Conservation (phyloP, 1,284 basidiomycete species). For the Bjerkandera adusta region DNA sequence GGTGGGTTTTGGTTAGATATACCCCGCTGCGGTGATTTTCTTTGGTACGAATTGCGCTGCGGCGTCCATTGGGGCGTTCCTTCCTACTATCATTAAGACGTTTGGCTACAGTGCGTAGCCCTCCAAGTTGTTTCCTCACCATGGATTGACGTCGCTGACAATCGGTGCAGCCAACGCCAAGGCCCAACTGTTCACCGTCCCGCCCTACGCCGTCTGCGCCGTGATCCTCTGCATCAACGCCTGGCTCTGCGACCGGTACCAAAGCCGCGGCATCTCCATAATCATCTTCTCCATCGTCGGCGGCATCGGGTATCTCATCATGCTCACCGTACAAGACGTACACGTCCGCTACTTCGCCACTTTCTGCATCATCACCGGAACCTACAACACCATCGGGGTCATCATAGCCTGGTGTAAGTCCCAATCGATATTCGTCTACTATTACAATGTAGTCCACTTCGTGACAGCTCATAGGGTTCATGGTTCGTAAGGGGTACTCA, state of each 20-base stretch:
- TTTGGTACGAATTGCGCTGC: constrained; percentile 80
- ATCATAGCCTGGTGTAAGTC: constrained; percentile 72
- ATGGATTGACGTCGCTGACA: neutral
- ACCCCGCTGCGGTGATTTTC: constrained; percentile 64
- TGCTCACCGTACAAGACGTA: constrained; percentile 46
- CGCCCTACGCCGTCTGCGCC: constrained; percentile 77
- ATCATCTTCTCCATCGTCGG: constrained; percentile 47
- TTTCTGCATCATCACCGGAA: constrained; percentile 69
- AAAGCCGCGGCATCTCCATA: constrained; percentile 67
- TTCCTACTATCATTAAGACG: constrained; percentile 80
- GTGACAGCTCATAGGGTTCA: no score
- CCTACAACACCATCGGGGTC: constrained; percentile 65
- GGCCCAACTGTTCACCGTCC: constrained; percentile 77
- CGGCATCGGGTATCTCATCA: constrained; percentile 64
- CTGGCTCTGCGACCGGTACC: constrained; percentile 68
- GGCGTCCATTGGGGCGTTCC: constrained; percentile 78
- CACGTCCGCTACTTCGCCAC: constrained; percentile 65
- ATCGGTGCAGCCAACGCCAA: constrained; percentile 37
- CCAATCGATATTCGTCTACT: neutral
- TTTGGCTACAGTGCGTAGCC: constrained; percentile 55
- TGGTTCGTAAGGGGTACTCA: no score
- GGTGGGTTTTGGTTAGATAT: constrained; percentile 41
- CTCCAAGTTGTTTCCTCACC: neutral
- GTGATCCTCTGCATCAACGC: constrained; percentile 64
- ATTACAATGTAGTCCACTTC: neutral